Base-by-base conservation (phyloP, 2,329 filamentous ascomycete species). In the Penicillium sp. region DNA sequence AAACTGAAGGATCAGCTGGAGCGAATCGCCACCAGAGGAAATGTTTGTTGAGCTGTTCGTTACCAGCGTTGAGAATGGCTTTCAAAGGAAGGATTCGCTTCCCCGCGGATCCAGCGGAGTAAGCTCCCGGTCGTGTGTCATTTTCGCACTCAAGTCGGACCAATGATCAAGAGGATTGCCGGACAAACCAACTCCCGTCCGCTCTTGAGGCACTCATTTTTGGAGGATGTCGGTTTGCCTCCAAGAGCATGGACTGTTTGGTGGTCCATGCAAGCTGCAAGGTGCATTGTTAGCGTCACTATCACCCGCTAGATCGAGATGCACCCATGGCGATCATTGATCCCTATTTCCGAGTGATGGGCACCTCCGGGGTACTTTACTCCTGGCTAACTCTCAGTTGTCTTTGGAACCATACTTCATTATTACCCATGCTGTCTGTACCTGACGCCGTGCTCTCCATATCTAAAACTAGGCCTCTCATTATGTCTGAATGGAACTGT, bases 401-500 rank as follows among this genome's bases (percentile, higher is more conserved):
- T 15, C 9, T 38, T 15, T 41, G 35, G 13, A 41, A 53, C n/a
- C 30, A 53, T 41, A 48, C 21, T 51, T 56, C 54, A 41, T 54
- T 63, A 49, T 31, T 48, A 51, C 26, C 55, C 31, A 45, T 57
- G 26, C 26, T 26, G 26, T 26, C 26, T 26, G 50, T 63, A 45
- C 52, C 49, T 48, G 63, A 65, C 63, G 63, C 63, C 63, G 48
- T 66, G 66, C 69, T 69, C 70, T 68, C 67, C 70, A 65, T 65
- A 68, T 64, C 68, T 68, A 69, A 69, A 68, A 67, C 64, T 64
- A 65, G 66, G 62, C 64, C 69, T 66, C 69, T 71, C 68, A 58
- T 72, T 66, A 71, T 70, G 65, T 62, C 64, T 61, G 17, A 56
- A 57, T 49, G 26, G 35, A 21, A 53, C 21, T 41, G 19, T 23